Base-by-base conservation (phyloP, 2,329 filamentous ascomycete species). In the Pezicula rhizophila region DNA sequence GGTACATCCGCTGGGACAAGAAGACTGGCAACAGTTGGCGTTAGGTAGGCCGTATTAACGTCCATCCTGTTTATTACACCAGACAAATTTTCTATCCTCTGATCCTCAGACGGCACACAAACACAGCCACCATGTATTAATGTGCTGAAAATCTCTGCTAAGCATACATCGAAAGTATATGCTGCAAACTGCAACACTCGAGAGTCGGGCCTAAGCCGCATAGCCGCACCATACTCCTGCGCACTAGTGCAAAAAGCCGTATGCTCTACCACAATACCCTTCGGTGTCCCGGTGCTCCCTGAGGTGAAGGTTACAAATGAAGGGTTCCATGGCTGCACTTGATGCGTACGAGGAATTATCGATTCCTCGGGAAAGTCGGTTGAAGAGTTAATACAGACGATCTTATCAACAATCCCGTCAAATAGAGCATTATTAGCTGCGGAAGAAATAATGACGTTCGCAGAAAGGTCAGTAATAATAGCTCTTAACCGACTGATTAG, bases 61-160 rank as follows among this genome's bases (percentile, higher is more conserved):
- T 52, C 38, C 26, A 43, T 10, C n/a, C 35, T 20, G 14, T 37
- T 52, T 31, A 53, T 53, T 12, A 38, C 26, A 3, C 39, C 40
- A 15, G 48, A 39, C 6, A 53, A 26, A 15, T 52, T 25, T 5
- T 49, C 37, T 18, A 52, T 25, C 11, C 51, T 39, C 10, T 51
- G 39, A 2, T 48, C 8, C 11, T 51, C 48, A n/a, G 46, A 48
- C 18, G 51, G 51, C 3, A 48, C 12, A 34, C 51, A 53, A 41
- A 48, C 20, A 25, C 34, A 26, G 17, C 48, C 51, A 12, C 41
- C 47, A 52, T 31, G 31, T 46, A 50, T 18, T 5, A 26, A 8
- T 26, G 25, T 5, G 5, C 5, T 26, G 25, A 26, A 8, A 8
- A 26, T 26, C 8, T 53, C 51, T 3, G 18, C 28, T 23, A 53